These are phyloP conservation scores for Paraconiothyrium brasiliense DNA, from an alignment of 2,329 filamentous ascomycete species.

Conservation along the genomic window DNA sequence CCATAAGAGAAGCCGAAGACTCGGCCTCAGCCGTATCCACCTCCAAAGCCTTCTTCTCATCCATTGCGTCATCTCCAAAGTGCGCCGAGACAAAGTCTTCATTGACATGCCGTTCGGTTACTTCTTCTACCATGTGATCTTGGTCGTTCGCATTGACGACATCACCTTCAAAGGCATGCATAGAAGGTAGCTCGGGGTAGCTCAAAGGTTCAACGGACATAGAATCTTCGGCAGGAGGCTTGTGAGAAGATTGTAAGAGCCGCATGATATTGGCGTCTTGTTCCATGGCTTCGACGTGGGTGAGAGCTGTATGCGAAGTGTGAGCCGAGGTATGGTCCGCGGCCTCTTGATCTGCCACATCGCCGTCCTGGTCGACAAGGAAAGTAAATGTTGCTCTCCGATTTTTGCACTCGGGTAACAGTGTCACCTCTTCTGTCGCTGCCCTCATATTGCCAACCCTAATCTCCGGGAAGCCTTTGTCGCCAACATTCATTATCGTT, in stretches of 20 bases:
- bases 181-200: constrained; percentile 1
- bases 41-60: background rate
- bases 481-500: constrained; percentile 25
- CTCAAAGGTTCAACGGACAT: background rate
- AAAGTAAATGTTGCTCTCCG: constrained; percentile 32
- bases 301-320: background rate
- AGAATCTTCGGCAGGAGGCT: background rate
- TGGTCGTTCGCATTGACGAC: background rate
- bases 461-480: constrained; percentile 22
- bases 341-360: constrained; percentile 21
- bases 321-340: constrained; percentile 13
- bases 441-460: constrained; percentile 13
- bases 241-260: constrained; percentile 37
- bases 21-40: background rate
- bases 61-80: background rate
- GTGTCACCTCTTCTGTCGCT: background rate
- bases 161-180: background rate
- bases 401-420: constrained; percentile 15
- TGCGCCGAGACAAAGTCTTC: background rate
- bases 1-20: background rate
- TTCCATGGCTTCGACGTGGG: background rate
- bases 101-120: background rate
- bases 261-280: constrained; percentile 33
- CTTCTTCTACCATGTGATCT: background rate
- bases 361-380: constrained; percentile 22